Evolutionary conservation across 768 basidiomycete genomes (phyloP), one percentile per base, ranked within the genome.

Genomic region (Polyporus arcularius): DNA sequence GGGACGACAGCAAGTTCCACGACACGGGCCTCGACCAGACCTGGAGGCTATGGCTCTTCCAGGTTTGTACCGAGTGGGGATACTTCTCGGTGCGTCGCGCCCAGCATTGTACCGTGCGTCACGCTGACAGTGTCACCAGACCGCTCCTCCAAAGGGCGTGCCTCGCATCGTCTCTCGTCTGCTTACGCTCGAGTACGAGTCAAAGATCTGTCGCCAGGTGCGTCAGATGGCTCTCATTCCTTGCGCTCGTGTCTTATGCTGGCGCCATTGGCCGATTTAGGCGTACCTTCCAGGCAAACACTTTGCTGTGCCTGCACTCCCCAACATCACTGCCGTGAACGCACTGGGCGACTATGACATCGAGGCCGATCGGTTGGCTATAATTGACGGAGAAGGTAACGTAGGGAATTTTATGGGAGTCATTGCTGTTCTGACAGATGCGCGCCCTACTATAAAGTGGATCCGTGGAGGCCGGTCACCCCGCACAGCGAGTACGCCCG

Each of bases 1-100:
- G 80, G 62, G 78, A 96, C 59, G 89, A 89, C 64, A 68, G 77
- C 4, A 78, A 85, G 65, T 96, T 83, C 73, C 79, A 80, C 64
- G 77, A 80, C 12, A 85, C 81, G 1, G 82, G 81, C 11, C 72
- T 94, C 8, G 79, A 85, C 58, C 83, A 92, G 67, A 82, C 80
- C 4, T 98, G 96, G 96, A 82, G 93, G 43, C 75, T 88, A 12
- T 98, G 96, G 96, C 65, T 79, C 5, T 96, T 94, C 81, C 95
- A 93, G 75, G 91, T 94, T 54, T 95, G 94, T 78, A 94, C 92
- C 0, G 85, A 96, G 68, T 98, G 96, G 96, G 96, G 95, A 2
- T 99, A 93, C 73, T 95, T 96, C 72, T 86, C 81, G 32, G 92
- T 90, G 66, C 38, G 84, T 59, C 21, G 16, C 39, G 43, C 9